Evolutionary conservation across 1,284 basidiomycete genomes (phyloP), one percentile per base, ranked within the genome.

Genomic region (Waitea zeae): DNA sequence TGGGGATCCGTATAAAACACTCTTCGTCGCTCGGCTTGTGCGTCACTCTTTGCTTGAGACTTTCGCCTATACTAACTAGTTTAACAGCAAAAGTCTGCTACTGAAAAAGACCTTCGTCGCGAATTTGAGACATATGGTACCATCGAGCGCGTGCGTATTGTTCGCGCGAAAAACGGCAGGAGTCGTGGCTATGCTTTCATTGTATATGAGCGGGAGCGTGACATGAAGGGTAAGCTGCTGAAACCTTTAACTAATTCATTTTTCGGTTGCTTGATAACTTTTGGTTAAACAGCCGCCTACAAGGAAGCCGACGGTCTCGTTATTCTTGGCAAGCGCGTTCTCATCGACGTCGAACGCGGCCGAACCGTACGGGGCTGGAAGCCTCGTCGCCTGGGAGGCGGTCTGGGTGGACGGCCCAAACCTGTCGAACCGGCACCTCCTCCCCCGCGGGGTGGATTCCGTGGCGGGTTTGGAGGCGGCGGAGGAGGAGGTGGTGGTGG

Each of bases 281-380:
- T 31, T 34, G 37, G 38, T 39, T 35, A 37, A 36, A 42, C 44
- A 93, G 93, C 90, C 41, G 95, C 93, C 7, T 99, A 97, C 68
- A 98, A 97, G 60, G 93, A 98, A 52, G 95, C 92, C n/a, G 93
- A 98, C 49, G 88, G 92, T 12, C 69, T 98, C 32, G 83, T 88
- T 41, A 89, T 99, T 46, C 82, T 89, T 65, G 88, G 88, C 47
- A 90, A 95, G 51, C 69, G 84, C 42, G 89, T 97, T 41, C 65
- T 97, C 29, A 93, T 99, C 35, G 95, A 99, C 51, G 93, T 99
- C 36, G 95, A 99, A 58, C 78, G 95, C 30, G 95, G 95, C 5
- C 75, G 93, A 34, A 98, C 95, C 1, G 95, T 99, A 18, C 79
- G 93, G 42, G 95, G 90, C 5, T 99, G 95, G 95, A 96, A 96